Evolutionary conservation across 371 early-diverging fungal genomes (phyloP).

Genomic region (Mucor circinelloides): DNA sequence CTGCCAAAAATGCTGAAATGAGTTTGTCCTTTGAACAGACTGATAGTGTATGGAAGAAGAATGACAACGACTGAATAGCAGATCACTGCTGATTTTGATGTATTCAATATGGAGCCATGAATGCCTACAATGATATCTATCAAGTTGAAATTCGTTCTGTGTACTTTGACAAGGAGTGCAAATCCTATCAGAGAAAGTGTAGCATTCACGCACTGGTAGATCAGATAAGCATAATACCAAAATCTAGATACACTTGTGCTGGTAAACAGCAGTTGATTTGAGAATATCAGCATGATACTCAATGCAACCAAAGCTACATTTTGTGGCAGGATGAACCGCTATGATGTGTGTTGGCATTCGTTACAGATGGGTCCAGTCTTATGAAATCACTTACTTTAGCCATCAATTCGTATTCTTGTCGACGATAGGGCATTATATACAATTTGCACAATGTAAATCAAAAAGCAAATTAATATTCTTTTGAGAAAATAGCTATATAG

Average conservation of each 20-base stretch:
- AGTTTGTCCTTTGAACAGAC: not conserved
- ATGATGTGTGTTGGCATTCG: not conserved
- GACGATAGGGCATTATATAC: not conserved
- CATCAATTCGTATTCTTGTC: not conserved
- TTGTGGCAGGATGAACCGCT: not conserved
- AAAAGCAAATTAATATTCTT: too few species aligned
- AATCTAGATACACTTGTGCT: not conserved
- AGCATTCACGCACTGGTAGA: not conserved
- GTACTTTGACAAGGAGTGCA: not conserved
- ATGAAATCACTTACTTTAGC: not conserved
- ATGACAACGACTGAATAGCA: not conserved
- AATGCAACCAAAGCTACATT: not conserved
- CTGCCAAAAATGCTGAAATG: not conserved
- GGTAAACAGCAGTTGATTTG: not conserved
- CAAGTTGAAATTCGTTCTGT: not conserved
- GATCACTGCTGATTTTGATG: not conserved
- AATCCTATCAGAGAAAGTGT: not conserved
- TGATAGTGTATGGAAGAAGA: not conserved
- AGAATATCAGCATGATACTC: not conserved
- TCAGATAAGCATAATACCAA: not conserved
- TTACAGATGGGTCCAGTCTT: not conserved
- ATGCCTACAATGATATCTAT: not conserved
- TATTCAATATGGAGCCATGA: not conserved
- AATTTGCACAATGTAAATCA: too few species aligned
- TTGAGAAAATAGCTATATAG: too few species aligned